phyloP scores from a whole-genome alignment of 257 asterid genomes.

The Jasminum sambac region DNA sequence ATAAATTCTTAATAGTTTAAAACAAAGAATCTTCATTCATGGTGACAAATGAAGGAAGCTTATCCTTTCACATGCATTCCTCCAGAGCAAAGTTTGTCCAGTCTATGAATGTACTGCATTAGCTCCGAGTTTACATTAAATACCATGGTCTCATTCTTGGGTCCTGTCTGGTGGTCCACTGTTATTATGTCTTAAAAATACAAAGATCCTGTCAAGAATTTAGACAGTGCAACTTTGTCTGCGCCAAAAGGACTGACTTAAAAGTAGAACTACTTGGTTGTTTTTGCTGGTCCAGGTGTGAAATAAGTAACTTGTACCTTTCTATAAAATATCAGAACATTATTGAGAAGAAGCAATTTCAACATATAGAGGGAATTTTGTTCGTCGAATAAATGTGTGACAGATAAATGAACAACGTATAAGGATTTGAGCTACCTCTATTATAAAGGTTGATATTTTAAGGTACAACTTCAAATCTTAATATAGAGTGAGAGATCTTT shows the following conservation, averaged over 20 bases:
- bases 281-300: too few species aligned
- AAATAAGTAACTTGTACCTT: too few species aligned
- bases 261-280: too few species aligned
- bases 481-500: too few species aligned
- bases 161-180: slow-evolving; percentile 29
- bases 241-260: background rate
- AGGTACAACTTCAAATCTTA: too few species aligned
- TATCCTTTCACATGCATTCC: slow-evolving; percentile 27
- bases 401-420: too few species aligned
- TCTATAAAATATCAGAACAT: too few species aligned
- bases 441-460: too few species aligned
- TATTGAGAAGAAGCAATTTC: too few species aligned
- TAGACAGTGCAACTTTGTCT: slow-evolving; percentile 5
- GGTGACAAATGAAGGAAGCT: slow-evolving; percentile 17
- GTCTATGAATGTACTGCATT: slow-evolving; percentile 27
- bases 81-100: slow-evolving; percentile 27
- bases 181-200: slow-evolving; percentile 18
- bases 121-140: slow-evolving; percentile 23
- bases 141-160: slow-evolving; percentile 26
- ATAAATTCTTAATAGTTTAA: background rate
- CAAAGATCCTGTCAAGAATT: slow-evolving; percentile 26
- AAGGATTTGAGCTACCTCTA: too few species aligned
- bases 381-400: too few species aligned
- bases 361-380: too few species aligned
- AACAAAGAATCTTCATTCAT: background rate